Conservation (phyloP, 192 early-diverging fungal species). For the Coemansia sp. region DNA sequence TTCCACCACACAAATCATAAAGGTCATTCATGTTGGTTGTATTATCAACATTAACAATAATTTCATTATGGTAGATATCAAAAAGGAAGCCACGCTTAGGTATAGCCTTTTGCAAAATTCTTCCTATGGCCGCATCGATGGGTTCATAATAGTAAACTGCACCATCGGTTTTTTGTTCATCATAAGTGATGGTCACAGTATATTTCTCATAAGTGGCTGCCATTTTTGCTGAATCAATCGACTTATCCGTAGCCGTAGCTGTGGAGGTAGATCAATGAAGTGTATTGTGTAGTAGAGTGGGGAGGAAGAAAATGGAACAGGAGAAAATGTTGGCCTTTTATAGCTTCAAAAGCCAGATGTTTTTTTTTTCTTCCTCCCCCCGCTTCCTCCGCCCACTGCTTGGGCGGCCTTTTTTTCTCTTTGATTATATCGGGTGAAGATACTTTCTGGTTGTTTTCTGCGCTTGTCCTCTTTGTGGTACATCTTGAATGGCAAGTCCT, state of each 20-base stretch:
- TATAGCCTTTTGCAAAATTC: too few species aligned
- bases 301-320: neutral
- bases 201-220: too few species aligned
- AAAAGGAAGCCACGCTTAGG: too few species aligned
- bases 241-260: neutral
- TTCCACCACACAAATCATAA: neutral
- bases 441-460: neutral
- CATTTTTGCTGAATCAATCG: neutral
- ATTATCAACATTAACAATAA: neutral
- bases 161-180: too few species aligned
- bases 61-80: neutral
- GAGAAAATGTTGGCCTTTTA: neutral
- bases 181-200: too few species aligned
- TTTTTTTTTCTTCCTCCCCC: too few species aligned
- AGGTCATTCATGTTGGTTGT: neutral
- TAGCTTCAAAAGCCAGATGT: neutral
- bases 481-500: too few species aligned
- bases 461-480: too few species aligned
- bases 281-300: neutral
- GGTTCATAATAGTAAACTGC: too few species aligned
- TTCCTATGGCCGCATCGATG: too few species aligned
- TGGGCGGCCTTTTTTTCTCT: neutral
- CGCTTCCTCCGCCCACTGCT: neutral
- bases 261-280: neutral
- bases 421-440: neutral